phyloP scores from a whole-genome alignment of 805 yeast species.

The Naumovozyma dairenensis region DNA sequence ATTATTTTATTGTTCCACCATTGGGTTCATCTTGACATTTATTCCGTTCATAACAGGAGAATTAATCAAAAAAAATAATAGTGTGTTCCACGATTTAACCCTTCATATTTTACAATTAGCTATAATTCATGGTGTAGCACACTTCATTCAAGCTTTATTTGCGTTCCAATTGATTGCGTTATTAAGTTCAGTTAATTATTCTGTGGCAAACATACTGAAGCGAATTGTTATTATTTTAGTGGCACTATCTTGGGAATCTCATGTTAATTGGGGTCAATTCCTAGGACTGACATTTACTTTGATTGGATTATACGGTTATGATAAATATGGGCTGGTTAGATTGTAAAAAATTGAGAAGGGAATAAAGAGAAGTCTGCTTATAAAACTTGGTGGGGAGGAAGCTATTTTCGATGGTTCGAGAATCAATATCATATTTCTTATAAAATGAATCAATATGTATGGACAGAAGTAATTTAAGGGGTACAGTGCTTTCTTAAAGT shows the following conservation, averaged over 20 bases:
- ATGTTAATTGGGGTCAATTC: constrained; percentile 33
- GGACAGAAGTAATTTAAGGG: too few species aligned
- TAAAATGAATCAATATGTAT: too few species aligned
- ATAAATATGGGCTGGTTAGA: constrained; percentile 47
- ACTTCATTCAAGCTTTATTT: constrained; percentile 60
- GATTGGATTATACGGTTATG: constrained; percentile 59
- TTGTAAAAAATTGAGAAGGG: too few species aligned
- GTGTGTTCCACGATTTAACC: constrained; percentile 26
- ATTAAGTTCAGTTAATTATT: constrained; percentile 66
- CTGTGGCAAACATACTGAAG: constrained; percentile 69
- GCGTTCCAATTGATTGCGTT: constrained; percentile 70
- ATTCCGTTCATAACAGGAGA: constrained; percentile 60
- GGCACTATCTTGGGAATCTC: constrained; percentile 57
- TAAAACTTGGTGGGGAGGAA: too few species aligned
- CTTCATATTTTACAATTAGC: constrained; percentile 31
- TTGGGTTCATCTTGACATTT: constrained; percentile 57
- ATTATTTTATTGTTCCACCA: constrained; percentile 56
- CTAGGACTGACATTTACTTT: constrained; percentile 48
- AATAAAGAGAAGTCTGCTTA: too few species aligned
- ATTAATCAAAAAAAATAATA: constrained; percentile 14
- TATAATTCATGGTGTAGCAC: constrained; percentile 55
- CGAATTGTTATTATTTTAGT: constrained; percentile 60
- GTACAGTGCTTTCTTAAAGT: too few species aligned
- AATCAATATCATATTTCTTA: too few species aligned
- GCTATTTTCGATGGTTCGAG: too few species aligned